Conservation (phyloP, 768 basidiomycete genomes). For the Macrocybe gigantea region DNA sequence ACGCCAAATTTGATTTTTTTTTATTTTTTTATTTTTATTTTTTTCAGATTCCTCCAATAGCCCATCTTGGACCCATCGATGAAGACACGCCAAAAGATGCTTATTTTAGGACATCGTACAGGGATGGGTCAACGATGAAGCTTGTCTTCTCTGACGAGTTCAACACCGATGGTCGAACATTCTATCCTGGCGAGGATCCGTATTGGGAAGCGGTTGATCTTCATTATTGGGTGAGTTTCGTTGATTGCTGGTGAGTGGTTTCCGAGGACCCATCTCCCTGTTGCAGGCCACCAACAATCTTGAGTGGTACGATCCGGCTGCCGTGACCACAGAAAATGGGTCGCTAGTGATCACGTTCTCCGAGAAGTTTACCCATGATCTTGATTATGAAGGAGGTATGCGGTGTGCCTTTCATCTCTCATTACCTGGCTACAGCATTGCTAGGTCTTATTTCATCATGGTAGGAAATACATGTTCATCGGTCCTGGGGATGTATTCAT, state of each 20-base stretch:
- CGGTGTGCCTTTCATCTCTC: neutral
- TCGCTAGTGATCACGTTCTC: constrained; percentile 65
- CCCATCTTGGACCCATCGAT: constrained; percentile 55
- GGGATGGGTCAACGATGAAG: constrained; percentile 48
- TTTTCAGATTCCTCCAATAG: constrained; percentile 56
- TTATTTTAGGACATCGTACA: constrained; percentile 46
- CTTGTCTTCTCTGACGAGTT: constrained; percentile 84
- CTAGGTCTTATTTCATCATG: constrained; percentile 37
- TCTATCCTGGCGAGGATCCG: constrained; percentile 81
- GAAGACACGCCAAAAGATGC: constrained; percentile 52
- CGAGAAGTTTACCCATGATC: constrained; percentile 50
- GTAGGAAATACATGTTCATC: constrained; percentile 16
- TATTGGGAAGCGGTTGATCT: constrained; percentile 79
- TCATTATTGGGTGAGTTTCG: constrained; percentile 61
- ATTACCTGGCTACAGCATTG: constrained; percentile 12
- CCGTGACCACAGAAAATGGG: constrained; percentile 65
- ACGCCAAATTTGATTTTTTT: neutral
- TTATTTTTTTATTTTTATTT: constrained; percentile 5
- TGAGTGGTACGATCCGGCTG: constrained; percentile 87
- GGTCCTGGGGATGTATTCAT: neutral
- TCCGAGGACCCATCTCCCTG: constrained; percentile 4
- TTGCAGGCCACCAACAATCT: constrained; percentile 58
- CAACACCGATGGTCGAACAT: constrained; percentile 66
- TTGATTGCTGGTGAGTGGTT: neutral
- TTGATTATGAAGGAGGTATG: constrained; percentile 62